Evolutionary conservation across 495 filamentous ascomycete species (phyloP), one percentile per base, ranked within the genome.

Genomic region (Glutinoglossum americanum): DNA sequence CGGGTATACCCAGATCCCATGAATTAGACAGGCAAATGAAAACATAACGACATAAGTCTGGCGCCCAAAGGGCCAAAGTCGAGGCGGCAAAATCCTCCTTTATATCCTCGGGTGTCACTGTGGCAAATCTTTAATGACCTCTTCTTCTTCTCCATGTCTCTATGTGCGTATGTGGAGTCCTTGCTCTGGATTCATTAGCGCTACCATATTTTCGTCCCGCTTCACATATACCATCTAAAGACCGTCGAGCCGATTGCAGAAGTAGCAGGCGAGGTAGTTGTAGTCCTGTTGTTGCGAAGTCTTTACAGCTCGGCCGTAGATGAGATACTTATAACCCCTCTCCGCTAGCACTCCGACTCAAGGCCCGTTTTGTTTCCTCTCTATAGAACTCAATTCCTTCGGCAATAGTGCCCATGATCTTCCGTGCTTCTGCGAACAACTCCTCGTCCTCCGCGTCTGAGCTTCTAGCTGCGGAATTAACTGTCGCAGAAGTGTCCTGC

Each of bases 351-450:
- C 49, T 53, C 49, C 49, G 49, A 32, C 49, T 53, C 49, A 28
- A 0, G 4, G 15, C 19, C 8, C 23, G 49, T 53, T 25, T 53
- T 4, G 54, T 54, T 39, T 59, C 57, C 17, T 49, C 45, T 54
- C 51, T 26, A n/a, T 54, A 60, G 39, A 60, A 60, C 1, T 28
- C 55, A 13, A 60, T 60, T 9, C 55, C 35, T 10, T 60, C 59
- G n/a, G 44, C 28, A 30, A 60, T 60, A 5, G 59, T 53, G 26
- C 25, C 57, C 53, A 41, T 58, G 17, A 60, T 23, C 30, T 54
- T 35, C 21, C 44, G 59, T n/a, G 44, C 39, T 23, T 55, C 55
- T 15, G 59, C 57, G 30, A 60, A 59, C 26, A 60, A 26, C 17
- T 45, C 32, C 10, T 60, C 59, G 27, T 59, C 32, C 15, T 58